Base-by-base conservation (phyloP, 2,329 filamentous ascomycete genomes). In the Aspergillus vadensis region DNA sequence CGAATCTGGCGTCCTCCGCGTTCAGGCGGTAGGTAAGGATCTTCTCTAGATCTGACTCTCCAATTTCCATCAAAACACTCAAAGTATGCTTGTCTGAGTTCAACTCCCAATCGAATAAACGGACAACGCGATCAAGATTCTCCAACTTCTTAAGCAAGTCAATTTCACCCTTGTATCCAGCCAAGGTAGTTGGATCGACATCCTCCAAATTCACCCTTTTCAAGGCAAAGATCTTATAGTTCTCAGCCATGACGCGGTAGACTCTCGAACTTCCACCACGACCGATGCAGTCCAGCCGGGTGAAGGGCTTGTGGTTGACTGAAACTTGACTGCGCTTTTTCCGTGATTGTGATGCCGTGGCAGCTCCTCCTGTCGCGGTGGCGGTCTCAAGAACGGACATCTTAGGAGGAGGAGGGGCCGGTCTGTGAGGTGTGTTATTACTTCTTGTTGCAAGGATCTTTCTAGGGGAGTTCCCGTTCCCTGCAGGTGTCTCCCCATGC, bases 361-460 rank as follows among this genome's bases (percentile, higher is more conserved):
- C 87, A 25, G 92, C 91, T 14, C 93, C 93, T 4, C 90, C 92
- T 10, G 88, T 88, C 1, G 90, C 87, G 1, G 94, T 97, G 2
- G 92, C 94, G 3, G 93, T 89, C 67, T 98, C 92, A n/a, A 97
- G 80, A 7, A 97, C 90, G 1, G 91, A 95, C 94, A 98, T 98
- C 76, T 97, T 98, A 0, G 95, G 94, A 7, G 92, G 92, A 2
- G 94, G 94, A 17, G 82, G 89, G 2, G 91, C 91, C 21, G 90
- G 85, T 67, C 92, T 83, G 69, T 87, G 90, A 10, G 92, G 92
- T 4, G 92, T 97, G 69, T 89, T 89, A 60, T 81, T 83, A 68
- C 82, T 86, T 62, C 85, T 80, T 6, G 78, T 74, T 14, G 82
- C 82, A 8, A 89, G 75, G 14, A 81, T 76, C 62, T 76, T 79